Evolutionary conservation across 331 rosid species (phyloP).

Genomic region (Quercus phellos): DNA sequence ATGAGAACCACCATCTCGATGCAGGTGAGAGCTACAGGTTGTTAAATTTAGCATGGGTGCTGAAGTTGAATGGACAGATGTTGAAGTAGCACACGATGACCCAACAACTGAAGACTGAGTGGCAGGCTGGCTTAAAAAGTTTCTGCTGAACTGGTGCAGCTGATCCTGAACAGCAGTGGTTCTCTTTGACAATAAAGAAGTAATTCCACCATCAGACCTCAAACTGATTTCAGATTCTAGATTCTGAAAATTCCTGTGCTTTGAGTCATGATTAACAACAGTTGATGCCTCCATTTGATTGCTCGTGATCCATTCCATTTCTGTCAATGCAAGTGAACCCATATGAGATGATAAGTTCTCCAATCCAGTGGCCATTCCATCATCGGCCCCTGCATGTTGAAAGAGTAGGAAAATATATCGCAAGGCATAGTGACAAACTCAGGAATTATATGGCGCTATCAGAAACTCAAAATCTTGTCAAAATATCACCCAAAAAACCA

Average conservation of each 20-base stretch:
- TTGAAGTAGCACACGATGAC: slow-evolving; percentile 74
- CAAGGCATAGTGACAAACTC: slow-evolving; percentile 24
- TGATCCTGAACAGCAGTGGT: slow-evolving; percentile 52
- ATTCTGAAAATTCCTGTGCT: slow-evolving; percentile 36
- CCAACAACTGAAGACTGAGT: slow-evolving; percentile 69
- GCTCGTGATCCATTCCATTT: slow-evolving; percentile 65
- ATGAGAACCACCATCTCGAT: slow-evolving; percentile 28
- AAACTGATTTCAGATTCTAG: slow-evolving; percentile 43
- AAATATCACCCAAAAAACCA: slow-evolving; percentile 12
- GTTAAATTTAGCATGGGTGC: slow-evolving; percentile 73
- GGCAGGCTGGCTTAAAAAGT: slow-evolving; percentile 64
- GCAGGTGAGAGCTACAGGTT: slow-evolving; percentile 49
- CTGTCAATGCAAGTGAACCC: slow-evolving; percentile 96
- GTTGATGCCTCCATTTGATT: slow-evolving; percentile 47
- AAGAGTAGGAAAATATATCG: slow-evolving; percentile 35
- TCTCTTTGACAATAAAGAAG: slow-evolving; percentile 55
- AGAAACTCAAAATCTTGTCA: slow-evolving; percentile 4
- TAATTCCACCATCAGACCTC: slow-evolving; percentile 47
- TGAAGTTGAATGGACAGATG: slow-evolving; percentile 72
- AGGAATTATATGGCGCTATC: slow-evolving; percentile 18
- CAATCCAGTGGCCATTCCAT: slow-evolving; percentile 71
- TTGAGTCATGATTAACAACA: slow-evolving; percentile 40
- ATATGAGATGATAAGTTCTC: slow-evolving; percentile 79
- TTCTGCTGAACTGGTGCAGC: slow-evolving; percentile 56
- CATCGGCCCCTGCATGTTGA: slow-evolving; percentile 73